These are phyloP conservation scores for Spathaspora hagerdaliae DNA, from an alignment of 805 yeast genomes.

Conservation along the genomic window DNA sequence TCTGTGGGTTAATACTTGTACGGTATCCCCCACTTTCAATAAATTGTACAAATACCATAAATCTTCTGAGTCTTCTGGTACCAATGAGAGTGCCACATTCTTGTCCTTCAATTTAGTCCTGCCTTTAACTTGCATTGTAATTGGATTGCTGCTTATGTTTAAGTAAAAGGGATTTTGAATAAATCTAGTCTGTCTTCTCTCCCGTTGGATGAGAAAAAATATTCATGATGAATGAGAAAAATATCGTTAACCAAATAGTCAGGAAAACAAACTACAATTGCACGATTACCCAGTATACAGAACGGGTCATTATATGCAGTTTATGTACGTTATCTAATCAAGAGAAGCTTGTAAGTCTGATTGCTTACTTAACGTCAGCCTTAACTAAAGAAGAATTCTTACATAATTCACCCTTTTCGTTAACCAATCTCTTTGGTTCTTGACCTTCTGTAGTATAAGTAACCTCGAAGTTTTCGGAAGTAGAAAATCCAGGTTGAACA, in stretches of 20 bases:
- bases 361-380: slow-evolving; percentile 56
- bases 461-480: slow-evolving; percentile 72
- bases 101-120: slow-evolving; percentile 40
- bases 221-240: too few species aligned
- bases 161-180: too few species aligned
- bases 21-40: slow-evolving; percentile 69
- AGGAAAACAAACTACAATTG: too few species aligned
- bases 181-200: too few species aligned
- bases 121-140: slow-evolving; percentile 9
- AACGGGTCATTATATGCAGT: too few species aligned
- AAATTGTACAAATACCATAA: slow-evolving; percentile 85
- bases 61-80: slow-evolving; percentile 89
- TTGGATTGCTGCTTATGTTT: not conserved
- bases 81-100: slow-evolving; percentile 60
- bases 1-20: slow-evolving; percentile 65
- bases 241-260: too few species aligned
- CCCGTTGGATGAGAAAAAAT: too few species aligned
- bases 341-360: not conserved
- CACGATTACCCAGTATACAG: too few species aligned
- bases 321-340: too few species aligned
- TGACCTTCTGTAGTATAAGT: slow-evolving; percentile 79
- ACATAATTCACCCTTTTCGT: slow-evolving; percentile 73
- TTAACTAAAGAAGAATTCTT: slow-evolving; percentile 65
- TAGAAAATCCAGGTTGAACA: slow-evolving; percentile 85
- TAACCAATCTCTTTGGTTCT: slow-evolving; percentile 68